Percentiles rank a stretch among this genome's conserved stretches.
Evolutionary conservation across 2,329 filamentous ascomycete genomes (phyloP).

Genomic region (Claviceps cyperi): DNA sequence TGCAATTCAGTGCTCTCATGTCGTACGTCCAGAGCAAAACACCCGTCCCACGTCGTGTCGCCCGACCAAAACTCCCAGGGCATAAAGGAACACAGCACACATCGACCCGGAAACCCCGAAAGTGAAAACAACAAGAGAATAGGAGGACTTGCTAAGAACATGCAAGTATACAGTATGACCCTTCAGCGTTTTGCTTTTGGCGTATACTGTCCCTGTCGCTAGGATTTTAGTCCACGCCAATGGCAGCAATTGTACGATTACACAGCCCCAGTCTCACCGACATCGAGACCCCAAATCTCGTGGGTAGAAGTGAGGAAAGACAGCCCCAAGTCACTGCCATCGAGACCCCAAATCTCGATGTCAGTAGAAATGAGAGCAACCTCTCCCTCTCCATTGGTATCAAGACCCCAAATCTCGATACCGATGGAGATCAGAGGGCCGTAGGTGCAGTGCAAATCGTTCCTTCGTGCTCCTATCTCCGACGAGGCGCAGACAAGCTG

Average conservation of each 20-base stretch:
- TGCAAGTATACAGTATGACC: slow-evolving; percentile 19
- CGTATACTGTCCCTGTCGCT: no score
- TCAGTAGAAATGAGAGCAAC: no score
- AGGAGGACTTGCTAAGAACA: slow-evolving; percentile 15
- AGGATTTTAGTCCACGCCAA: no score
- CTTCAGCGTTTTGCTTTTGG: background rate
- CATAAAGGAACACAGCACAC: background rate
- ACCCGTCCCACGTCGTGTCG: slow-evolving; percentile 8
- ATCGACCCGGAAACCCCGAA: background rate
- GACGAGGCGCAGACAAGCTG: slow-evolving; percentile 26
- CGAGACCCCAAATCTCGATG: no score
- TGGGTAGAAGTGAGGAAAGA: no score
- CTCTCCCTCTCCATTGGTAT: no score
- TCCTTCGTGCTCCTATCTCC: slow-evolving; percentile 16
- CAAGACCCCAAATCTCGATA: no score
- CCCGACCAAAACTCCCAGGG: slow-evolving; percentile 5
- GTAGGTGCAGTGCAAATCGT: background rate
- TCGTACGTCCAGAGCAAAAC: slow-evolving; percentile 16
- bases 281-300: no score
- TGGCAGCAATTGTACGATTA: no score
- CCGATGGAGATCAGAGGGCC: no score
- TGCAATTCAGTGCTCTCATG: slow-evolving; percentile 13
- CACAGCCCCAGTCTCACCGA: no score
- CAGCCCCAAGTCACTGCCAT: no score
- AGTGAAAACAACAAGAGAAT: background rate